Evolutionary conservation across 1,284 basidiomycete species (phyloP), one percentile per base, ranked within the genome.

Genomic region (Trametes versicolor): DNA sequence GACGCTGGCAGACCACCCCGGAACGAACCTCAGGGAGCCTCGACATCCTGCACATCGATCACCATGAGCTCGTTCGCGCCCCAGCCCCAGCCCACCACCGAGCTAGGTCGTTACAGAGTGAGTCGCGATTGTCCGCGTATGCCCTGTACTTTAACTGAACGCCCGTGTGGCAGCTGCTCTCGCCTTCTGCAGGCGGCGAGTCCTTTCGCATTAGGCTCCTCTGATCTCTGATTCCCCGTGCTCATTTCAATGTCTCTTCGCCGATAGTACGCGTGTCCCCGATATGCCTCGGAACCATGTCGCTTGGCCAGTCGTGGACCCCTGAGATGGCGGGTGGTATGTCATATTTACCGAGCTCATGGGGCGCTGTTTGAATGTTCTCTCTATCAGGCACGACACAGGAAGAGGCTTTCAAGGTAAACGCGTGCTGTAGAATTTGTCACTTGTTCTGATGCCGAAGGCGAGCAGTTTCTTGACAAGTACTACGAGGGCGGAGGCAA

Each of bases 401-500:
- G 51, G 66, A 60, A 21, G 58, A 60, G 17, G 52, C 63, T 0
- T 63, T 63, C 58, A 56, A 68, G 63, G 63, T 61, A 32, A 6
- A n/a, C 2, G 1, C 23, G 17, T 12, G 8, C 6, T 13, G n/a
- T 12, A 10, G 17, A 2, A 23, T 23, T n/a, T 7, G 21, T 4
- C 4, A 17, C 41, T 23, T 10, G 9, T 21, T 23, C 45, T 23
- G 1, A 48, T n/a, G 2, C 43, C 21, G 17, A 25, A 9, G 13
- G 23, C 12, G 21, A 8, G 2, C 32, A 68, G 75, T 77, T 78
- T 13, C 73, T 80, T 13, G 79, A 80, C 62, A 74, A 72, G 0
- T 78, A 65, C 63, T 76, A 65, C 45, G 74, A 74, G 60, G 75
- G 70, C 56, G 74, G 72, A 37, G 76, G 77, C 5, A 77, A 78